Percentiles rank a stretch among this genome's conserved stretches.
phyloP scores from a whole-genome alignment of 768 basidiomycete genomes.

The Lactifluus rugatus region DNA sequence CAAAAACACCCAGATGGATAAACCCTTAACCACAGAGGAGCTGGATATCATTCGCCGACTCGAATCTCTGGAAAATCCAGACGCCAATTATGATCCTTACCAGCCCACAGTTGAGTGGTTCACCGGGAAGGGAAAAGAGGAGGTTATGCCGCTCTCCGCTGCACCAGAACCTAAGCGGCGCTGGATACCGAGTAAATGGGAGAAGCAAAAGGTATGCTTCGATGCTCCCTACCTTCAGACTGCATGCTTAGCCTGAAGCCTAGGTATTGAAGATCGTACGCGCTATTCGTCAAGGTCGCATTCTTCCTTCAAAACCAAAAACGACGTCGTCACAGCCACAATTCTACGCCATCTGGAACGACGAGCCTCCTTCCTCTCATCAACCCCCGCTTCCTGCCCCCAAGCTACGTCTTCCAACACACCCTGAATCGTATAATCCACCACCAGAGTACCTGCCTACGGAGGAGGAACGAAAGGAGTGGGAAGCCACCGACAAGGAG shows the following conservation, averaged over 20 bases:
- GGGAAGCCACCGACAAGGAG: constrained; percentile 76
- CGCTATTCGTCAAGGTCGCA: constrained; percentile 92
- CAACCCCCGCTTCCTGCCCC: constrained; percentile 90
- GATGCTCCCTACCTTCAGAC: not conserved
- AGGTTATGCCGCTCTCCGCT: constrained; percentile 84
- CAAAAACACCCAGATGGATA: constrained; percentile 76
- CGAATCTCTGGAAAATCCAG: constrained; percentile 87
- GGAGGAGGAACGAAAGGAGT: constrained; percentile 68
- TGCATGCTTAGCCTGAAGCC: not conserved
- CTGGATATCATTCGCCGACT: constrained; percentile 89
- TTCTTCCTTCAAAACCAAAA: constrained; percentile 82
- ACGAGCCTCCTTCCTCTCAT: constrained; percentile 59
- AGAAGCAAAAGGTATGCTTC: constrained; percentile 83
- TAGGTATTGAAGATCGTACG: constrained; percentile 99
- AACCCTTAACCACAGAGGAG: constrained; percentile 80
- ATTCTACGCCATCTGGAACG: constrained; percentile 87
- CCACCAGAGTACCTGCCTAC: constrained; percentile 93
- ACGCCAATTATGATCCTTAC: constrained; percentile 83
- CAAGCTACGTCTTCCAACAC: constrained; percentile 78
- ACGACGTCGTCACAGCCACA: constrained; percentile 51
- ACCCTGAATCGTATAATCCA: constrained; percentile 98
- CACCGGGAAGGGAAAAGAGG: constrained; percentile 90
- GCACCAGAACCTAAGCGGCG: constrained; percentile 93
- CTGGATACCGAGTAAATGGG: constrained; percentile 98
- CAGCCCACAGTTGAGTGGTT: constrained; percentile 95